Conservation (phyloP, 441 rosid genomes). For the Brassica hybrid region DNA sequence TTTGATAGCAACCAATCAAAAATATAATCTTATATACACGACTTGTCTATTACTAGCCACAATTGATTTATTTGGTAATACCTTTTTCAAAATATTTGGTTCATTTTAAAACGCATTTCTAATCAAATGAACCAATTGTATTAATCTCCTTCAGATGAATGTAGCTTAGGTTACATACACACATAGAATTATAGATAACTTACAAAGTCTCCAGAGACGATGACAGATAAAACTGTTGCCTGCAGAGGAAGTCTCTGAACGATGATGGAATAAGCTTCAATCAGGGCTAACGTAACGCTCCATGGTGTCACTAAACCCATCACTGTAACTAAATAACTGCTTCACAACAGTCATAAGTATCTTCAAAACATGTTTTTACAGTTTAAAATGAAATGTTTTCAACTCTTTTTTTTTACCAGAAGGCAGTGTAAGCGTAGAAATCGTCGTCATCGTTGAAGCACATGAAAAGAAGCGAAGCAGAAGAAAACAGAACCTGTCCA, state of each 20-base stretch:
- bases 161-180: background rate
- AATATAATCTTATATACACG: constrained; percentile 17
- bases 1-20: constrained; percentile 31
- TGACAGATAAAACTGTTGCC: constrained; percentile 52
- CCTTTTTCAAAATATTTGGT: constrained; percentile 15
- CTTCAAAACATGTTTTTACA: background rate
- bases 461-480: constrained; percentile 71
- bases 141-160: background rate
- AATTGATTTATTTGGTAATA: constrained; percentile 23
- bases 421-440: constrained; percentile 69
- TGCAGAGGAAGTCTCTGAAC: constrained; percentile 56
- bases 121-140: constrained; percentile 2
- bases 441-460: constrained; percentile 57
- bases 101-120: constrained; percentile 9
- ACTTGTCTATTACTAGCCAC: constrained; percentile 24
- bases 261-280: constrained; percentile 70
- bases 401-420: constrained; percentile 51
- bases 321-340: constrained; percentile 77
- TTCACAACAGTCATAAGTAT: constrained; percentile 17
- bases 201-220: constrained; percentile 77
- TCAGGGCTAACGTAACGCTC: constrained; percentile 66
- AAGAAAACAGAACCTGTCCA: constrained; percentile 63
- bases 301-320: constrained; percentile 88
- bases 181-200: constrained; percentile 3
- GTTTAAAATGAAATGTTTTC: background rate